A percentile compares a stretch with the other conserved stretches of the same genome.
phyloP scores from a whole-genome alignment of 2,329 filamentous ascomycete genomes.

The Calycina herbarum region DNA sequence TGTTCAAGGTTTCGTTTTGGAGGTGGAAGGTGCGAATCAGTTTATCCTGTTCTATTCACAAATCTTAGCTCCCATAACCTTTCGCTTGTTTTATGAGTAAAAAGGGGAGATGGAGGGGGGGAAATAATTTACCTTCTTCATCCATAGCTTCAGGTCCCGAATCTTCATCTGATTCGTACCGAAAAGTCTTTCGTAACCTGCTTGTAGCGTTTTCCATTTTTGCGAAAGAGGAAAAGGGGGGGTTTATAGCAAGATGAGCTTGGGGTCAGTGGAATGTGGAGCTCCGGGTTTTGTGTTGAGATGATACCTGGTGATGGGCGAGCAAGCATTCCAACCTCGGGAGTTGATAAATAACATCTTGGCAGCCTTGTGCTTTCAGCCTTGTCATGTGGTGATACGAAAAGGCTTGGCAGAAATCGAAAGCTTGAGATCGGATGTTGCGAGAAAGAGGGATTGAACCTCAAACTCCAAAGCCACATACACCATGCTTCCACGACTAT shows the following conservation, averaged over 20 bases:
- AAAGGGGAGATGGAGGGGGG: background rate
- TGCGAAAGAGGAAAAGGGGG: background rate
- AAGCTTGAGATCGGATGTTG: constrained; percentile 2
- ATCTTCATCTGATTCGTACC: constrained; percentile 58
- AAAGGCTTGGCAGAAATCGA: background rate
- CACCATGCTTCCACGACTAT: constrained; percentile 36
- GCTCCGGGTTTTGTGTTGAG: background rate
- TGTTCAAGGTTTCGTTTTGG: constrained; percentile 58
- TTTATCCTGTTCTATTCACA: constrained; percentile 58
- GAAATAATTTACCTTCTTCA: constrained; percentile 62
- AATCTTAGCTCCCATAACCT: constrained; percentile 30
- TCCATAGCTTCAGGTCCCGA: constrained; percentile 64
- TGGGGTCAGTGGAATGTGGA: constrained; percentile 4
- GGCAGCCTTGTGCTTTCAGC: constrained; percentile 5
- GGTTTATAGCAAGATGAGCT: background rate
- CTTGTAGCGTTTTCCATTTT: constrained; percentile 43
- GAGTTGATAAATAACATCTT: background rate
- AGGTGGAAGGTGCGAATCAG: constrained; percentile 57
- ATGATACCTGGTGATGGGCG: background rate
- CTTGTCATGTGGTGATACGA: constrained; percentile 12
- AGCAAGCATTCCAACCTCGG: constrained; percentile 4
- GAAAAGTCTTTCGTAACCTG: constrained; percentile 74
- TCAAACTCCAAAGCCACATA: background rate
- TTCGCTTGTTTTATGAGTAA: background rate
- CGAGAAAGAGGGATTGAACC: background rate